Evolutionary conservation across 148 eudicot species (phyloP), one percentile per base, ranked within the genome.

Genomic region (Chenopodium quinoa): DNA sequence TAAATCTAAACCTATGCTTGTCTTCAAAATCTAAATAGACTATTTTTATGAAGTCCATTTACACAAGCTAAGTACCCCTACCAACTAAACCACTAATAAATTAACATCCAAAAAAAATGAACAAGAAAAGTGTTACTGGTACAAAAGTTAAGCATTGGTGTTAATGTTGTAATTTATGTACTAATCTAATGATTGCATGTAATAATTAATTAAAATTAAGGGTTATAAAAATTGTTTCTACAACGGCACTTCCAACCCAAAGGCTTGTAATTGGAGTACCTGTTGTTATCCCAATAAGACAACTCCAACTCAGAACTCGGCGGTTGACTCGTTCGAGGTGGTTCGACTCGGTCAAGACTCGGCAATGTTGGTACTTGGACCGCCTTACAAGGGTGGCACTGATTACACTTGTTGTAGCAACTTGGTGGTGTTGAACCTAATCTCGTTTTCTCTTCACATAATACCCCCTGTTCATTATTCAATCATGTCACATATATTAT

Each of bases 211-310:
- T 64, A 22, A 25, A 34, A 37, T 65, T 27, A 94, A 79, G 98
- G 98, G 79, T 93, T 91, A 83, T 83, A 95, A 52, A 92, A 81
- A 87, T 87, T 92, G 78, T 85, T 84, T 73, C 75, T 86, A 72
- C 98, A 95, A 65, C 87, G 84, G 84, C 98, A 95, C 75, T 90
- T 95, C 98, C 98, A 95, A 46, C 91, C 94, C 82, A 95, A 89
- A n/a, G 97, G 96, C 91, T 95, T 95, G 90, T 94, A 94, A 85
- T 94, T 91, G 52, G 98, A 86, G 90, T 94, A 90, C 91, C 83
- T 88, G 79, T 83, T 86, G 77, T 78, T 85, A 32, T 84, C 83
- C 14, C 77, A 85, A 34, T 86, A 29, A 44, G 82, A 64, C 13
- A 83, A 60, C 60, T 89, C 78, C 17, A 80, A 58, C 25, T 56